Evolutionary conservation across 805 yeast genomes (phyloP).

Genomic region (Ogataea paraovalis): DNA sequence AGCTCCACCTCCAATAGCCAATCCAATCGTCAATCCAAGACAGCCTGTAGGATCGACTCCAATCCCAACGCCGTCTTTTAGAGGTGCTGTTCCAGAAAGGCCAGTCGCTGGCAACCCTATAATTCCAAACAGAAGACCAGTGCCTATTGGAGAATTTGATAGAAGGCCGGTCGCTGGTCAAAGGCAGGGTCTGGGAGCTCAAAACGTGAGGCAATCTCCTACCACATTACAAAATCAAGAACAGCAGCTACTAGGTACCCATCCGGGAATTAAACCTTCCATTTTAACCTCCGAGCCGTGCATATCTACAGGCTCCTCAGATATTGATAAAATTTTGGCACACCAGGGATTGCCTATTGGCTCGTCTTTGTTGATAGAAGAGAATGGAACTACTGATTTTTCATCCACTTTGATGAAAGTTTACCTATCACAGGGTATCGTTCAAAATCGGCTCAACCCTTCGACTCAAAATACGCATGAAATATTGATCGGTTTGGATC

Average conservation of each 20-base stretch:
- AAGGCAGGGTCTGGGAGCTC: too few species aligned
- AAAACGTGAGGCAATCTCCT: too few species aligned
- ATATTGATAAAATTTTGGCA: constrained; percentile 66
- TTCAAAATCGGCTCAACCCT: constrained; percentile 52
- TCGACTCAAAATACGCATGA: constrained; percentile 49
- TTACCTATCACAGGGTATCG: constrained; percentile 73
- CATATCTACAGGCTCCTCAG: constrained; percentile 74
- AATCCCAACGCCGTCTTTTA: constrained; percentile 7
- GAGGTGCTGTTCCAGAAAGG: constrained; percentile 22
- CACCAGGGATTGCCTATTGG: constrained; percentile 90
- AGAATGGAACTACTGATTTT: constrained; percentile 86
- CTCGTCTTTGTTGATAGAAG: constrained; percentile 65
- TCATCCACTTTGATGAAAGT: constrained; percentile 63
- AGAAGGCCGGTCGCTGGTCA: too few species aligned
- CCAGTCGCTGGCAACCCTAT: neutral
- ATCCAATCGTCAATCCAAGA: neutral
- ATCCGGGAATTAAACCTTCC: constrained; percentile 75
- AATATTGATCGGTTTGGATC: constrained; percentile 57
- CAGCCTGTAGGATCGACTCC: neutral
- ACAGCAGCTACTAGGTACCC: constrained; percentile 12
- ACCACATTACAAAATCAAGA: constrained; percentile 1
- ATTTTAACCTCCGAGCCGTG: constrained; percentile 68
- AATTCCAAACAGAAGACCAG: neutral
- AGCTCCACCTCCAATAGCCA: constrained; percentile 1
- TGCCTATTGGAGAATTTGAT: neutral